Conservation (phyloP, 495 filamentous ascomycete genomes). For the Penicillium herquei region DNA sequence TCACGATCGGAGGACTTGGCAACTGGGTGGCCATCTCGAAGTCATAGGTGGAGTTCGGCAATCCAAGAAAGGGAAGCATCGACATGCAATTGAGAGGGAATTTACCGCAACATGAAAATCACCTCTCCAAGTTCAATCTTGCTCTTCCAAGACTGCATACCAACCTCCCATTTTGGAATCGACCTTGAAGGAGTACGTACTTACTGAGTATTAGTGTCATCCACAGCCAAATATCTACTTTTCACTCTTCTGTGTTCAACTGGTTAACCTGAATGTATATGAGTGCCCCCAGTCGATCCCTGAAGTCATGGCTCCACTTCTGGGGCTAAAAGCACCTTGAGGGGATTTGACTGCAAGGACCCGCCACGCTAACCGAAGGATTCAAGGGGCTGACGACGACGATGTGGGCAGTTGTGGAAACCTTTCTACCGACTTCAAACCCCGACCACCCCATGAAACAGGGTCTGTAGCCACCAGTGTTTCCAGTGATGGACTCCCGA, state of each 20-base stretch:
- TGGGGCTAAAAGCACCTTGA: slow-evolving; percentile 13
- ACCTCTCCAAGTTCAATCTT: too few species aligned
- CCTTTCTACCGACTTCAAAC: background rate
- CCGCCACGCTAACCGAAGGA: slow-evolving; percentile 6
- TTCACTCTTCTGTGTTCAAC: too few species aligned
- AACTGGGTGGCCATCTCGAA: slow-evolving; percentile 1
- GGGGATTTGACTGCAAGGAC: slow-evolving; percentile 15
- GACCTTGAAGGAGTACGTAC: too few species aligned
- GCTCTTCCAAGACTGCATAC: too few species aligned
- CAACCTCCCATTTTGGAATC: too few species aligned
- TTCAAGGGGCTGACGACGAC: slow-evolving; percentile 22
- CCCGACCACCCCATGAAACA: slow-evolving; percentile 1
- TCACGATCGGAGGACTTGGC: background rate
- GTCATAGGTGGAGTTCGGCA: slow-evolving; percentile 8
- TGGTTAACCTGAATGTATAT: too few species aligned
- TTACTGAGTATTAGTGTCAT: too few species aligned
- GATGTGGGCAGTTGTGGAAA: background rate
- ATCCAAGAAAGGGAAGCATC: slow-evolving; percentile 10
- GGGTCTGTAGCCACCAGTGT: background rate
- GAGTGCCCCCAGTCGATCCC: slow-evolving; percentile 1
- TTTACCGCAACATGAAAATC: background rate
- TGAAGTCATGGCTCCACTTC: slow-evolving; percentile 19
- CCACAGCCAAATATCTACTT: too few species aligned
- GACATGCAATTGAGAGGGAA: background rate
- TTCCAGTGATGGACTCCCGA: background rate